Percentiles rank a stretch among this genome's conserved stretches.
Evolutionary conservation across 345 rosid species (phyloP).

Genomic region (Gossypium ekmanianum): DNA sequence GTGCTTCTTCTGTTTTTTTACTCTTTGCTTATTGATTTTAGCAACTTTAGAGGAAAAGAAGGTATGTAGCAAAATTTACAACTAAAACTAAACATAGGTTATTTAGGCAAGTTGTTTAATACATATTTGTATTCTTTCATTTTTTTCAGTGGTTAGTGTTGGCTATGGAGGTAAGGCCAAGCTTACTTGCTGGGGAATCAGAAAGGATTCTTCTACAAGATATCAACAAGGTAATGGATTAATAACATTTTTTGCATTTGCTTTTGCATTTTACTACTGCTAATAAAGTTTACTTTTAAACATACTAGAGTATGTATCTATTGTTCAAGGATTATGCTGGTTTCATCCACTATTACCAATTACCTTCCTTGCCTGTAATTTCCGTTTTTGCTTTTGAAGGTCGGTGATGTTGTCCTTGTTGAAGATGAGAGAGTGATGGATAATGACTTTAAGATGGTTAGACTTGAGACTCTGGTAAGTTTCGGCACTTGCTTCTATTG

Average conservation of each 20-base stretch:
- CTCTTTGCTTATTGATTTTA: neutral
- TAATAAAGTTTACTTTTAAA: neutral
- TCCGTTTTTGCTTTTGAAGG: neutral
- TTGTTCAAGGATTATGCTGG: neutral
- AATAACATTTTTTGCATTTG: neutral
- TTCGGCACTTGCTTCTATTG: neutral
- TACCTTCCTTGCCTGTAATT: neutral
- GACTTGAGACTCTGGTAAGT: slow-evolving; percentile 81
- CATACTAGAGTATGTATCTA: neutral
- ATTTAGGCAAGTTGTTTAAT: neutral
- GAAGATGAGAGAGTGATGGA: neutral
- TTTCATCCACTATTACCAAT: neutral
- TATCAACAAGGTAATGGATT: slow-evolving; percentile 43
- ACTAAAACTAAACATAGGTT: neutral
- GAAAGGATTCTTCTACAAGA: slow-evolving; percentile 71
- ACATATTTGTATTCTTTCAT: neutral
- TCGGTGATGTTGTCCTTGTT: neutral
- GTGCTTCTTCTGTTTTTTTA: too few relatives aligned
- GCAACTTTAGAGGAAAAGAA: neutral
- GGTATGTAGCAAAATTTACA: neutral
- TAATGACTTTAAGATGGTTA: slow-evolving; percentile 9
- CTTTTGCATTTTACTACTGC: neutral
- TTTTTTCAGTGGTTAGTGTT: slow-evolving; percentile 58
- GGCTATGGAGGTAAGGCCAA: slow-evolving; percentile 76
- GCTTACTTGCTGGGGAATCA: slow-evolving; percentile 74